Evolutionary conservation across 139 green algal genomes (phyloP).

Genomic region (Haematococcus lacustris): DNA sequence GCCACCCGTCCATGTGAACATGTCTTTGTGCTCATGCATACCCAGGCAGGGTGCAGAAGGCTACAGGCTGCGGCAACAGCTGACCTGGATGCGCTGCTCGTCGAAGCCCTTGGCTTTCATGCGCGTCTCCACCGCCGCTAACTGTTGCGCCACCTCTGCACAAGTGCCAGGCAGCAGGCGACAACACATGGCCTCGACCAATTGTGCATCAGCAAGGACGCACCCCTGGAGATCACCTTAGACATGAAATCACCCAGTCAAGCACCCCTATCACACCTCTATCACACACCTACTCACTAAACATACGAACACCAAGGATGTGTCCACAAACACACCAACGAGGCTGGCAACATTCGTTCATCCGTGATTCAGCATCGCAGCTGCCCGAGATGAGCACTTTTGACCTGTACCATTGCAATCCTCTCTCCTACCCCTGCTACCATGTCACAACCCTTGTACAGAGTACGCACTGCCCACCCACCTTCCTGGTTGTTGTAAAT

Average conservation of each 20-base stretch:
- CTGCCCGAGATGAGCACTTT: background rate
- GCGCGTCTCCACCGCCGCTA: slow-evolving; percentile 19
- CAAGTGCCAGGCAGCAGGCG: background rate
- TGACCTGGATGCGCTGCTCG: slow-evolving; percentile 37
- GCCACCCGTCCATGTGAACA: background rate
- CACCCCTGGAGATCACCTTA: background rate
- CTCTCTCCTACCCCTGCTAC: background rate
- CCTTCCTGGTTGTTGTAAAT: background rate
- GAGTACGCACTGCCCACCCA: background rate
- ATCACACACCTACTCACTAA: background rate
- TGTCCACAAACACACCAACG: background rate
- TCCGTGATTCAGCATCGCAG: background rate
- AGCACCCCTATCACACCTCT: background rate
- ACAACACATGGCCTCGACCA: background rate
- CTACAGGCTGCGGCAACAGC: background rate
- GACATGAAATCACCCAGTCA: background rate
- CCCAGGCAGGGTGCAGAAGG: no score
- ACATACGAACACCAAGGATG: background rate
- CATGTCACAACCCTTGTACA: background rate
- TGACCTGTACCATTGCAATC: background rate
- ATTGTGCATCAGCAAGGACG: background rate
- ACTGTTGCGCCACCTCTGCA: slow-evolving; percentile 28
- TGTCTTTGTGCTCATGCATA: no score
- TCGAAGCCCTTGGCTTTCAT: slow-evolving; percentile 28
- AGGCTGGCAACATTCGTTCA: background rate